Percentiles rank a stretch among this genome's conserved stretches.
Evolutionary conservation across 176 grass and related monocot genomes (phyloP).

Genomic region (Oryza meyeriana): DNA sequence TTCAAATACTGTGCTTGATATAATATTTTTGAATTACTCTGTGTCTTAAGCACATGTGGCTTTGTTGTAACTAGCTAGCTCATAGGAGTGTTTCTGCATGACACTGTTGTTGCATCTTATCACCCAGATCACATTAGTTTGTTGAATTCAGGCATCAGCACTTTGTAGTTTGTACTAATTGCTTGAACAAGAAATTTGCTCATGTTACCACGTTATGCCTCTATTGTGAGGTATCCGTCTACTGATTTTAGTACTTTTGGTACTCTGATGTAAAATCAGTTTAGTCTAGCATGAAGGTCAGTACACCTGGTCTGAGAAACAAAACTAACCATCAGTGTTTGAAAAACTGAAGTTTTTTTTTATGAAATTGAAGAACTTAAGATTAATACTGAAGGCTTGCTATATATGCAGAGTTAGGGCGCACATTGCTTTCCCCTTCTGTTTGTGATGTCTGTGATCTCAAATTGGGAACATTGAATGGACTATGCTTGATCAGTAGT

Average conservation of each 20-base stretch:
- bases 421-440: not conserved
- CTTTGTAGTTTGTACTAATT: slow-evolving; percentile 32
- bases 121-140: slow-evolving; percentile 30
- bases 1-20: slow-evolving; percentile 12
- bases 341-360: not conserved
- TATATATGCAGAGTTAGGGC: not conserved
- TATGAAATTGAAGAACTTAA: not conserved
- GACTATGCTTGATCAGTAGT: not conserved
- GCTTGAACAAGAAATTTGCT: not conserved
- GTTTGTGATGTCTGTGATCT: not conserved
- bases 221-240: not conserved
- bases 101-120: slow-evolving; percentile 8
- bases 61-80: slow-evolving; percentile 29
- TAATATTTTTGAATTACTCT: slow-evolving; percentile 21
- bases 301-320: not conserved
- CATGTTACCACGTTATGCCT: not conserved
- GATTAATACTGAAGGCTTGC: not conserved
- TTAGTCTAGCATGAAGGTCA: not conserved
- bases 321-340: not conserved
- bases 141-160: slow-evolving; percentile 20
- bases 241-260: not conserved
- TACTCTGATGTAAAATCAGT: not conserved
- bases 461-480: not conserved
- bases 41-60: not conserved
- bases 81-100: not conserved